Percentiles rank a stretch among this genome's conserved stretches.
These are phyloP conservation scores for Phyllosticta paracitricarpa DNA, from an alignment of 2,329 filamentous ascomycete species.

Conservation along the genomic window DNA sequence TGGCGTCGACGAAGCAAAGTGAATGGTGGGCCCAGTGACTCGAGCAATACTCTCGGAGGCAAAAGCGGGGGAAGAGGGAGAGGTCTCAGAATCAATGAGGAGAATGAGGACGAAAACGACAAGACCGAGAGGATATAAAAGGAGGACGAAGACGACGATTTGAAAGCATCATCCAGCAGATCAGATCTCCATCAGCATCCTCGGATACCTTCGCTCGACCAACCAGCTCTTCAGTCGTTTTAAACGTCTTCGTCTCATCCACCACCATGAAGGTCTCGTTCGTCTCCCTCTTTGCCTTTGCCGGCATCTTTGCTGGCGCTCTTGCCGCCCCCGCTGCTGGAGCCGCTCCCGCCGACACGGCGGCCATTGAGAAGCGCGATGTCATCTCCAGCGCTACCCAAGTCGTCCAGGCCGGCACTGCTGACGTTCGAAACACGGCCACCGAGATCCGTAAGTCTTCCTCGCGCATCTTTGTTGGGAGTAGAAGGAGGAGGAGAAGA, in stretches of 20 bases:
- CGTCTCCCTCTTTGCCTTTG: conserved; percentile 7
- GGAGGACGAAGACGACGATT: neutral
- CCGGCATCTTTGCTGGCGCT: conserved; percentile 8
- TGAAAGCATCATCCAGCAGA: neutral
- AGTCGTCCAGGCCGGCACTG: neutral
- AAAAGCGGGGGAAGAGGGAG: too few relatives aligned
- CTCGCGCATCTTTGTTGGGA: neutral
- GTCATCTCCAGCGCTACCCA: neutral
- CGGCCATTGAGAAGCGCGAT: conserved; percentile 1
- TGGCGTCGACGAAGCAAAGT: too few relatives aligned
- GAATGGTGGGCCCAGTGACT: too few relatives aligned
- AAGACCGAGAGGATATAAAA: neutral
- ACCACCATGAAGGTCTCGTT: conserved; percentile 7
- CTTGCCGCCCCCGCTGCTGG: conserved; percentile 1
- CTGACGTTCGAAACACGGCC: neutral
- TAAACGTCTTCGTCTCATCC: neutral
- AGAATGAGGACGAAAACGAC: too few relatives aligned
- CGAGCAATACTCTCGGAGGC: too few relatives aligned
- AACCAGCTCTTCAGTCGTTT: conserved; percentile 1
- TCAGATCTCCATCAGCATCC: neutral
- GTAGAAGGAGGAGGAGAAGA: too few relatives aligned
- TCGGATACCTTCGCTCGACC: neutral
- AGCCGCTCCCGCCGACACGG: neutral
- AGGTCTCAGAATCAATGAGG: too few relatives aligned
- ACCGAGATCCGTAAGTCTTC: conserved; percentile 1